Evolutionary conservation across 1,139 yeast species (phyloP), one percentile per base, ranked within the genome.

Genomic region (Geotrichum aggregatum): DNA sequence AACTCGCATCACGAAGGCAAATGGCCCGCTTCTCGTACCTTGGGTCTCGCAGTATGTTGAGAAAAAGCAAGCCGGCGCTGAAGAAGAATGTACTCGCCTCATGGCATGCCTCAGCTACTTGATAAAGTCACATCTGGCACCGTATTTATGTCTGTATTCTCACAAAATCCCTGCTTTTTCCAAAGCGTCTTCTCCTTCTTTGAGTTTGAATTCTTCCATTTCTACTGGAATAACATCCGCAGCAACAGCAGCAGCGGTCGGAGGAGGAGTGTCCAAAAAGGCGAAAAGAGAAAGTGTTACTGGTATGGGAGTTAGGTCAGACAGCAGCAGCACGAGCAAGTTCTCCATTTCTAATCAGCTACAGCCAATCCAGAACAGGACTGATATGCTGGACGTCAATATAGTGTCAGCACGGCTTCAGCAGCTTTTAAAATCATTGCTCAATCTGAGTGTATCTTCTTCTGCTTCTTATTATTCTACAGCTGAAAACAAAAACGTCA

Each of bases 81-180:
- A 44, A 11, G 33, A 21, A 10, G 47, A 44, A 24, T 11, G 39
- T 13, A 19, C 3, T 5, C 40, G 47, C 6, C 40, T 44, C 13
- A 44, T 44, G 47, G 35, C 18, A 4, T 44, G 47, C 33, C 47
- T 44, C 22, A 44, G 35, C 28, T 44, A 44, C 34, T 18, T 44
- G 41, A 34, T 44, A 3, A 30, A 44, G 13, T 31, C 26, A 5
- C 47, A 44, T 24, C 40, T 44, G 10, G 47, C 47, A 3, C 47
- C 47, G 8, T 44, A 34, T 22, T 10, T 44, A 14, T 44, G 47
- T 44, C 14, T 44, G 14, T 34, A 21, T 18, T 30, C 47, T 2
- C 47, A 44, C 40, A 24, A 22, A 6, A 33, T 22, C 6, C 47
- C 41, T 8, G 21, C 40, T 3, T 22, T 34, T 22, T 30, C 36